Conservation (phyloP, 345 rosid species). For the Garcia nutans region DNA sequence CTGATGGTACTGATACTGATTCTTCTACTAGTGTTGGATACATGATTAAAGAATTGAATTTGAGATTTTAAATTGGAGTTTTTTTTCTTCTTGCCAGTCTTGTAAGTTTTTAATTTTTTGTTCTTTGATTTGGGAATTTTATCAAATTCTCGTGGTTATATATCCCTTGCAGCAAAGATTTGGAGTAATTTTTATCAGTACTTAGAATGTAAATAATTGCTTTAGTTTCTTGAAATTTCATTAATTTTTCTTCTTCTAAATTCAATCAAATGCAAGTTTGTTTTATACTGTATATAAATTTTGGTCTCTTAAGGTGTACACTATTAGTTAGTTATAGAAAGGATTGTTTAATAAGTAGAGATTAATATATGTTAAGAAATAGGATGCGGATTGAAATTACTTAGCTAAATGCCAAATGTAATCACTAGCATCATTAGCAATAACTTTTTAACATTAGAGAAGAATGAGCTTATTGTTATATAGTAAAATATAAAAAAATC, state of each 20-base stretch:
- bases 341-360: neutral
- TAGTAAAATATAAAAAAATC: no score
- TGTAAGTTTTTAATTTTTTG: neutral
- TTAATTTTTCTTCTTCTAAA: no score
- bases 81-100: slow-evolving; percentile 12
- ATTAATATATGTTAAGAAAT: no score
- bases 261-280: no score
- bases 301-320: neutral
- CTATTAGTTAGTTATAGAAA: neutral
- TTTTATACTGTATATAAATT: no score
- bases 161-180: no score
- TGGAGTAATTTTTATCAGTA: no score
- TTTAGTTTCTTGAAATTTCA: no score
- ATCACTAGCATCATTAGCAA: slow-evolving; percentile 20
- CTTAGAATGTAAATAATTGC: no score
- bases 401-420: slow-evolving; percentile 26
- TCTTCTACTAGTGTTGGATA: slow-evolving; percentile 1
- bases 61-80: slow-evolving; percentile 14
- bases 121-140: no score
- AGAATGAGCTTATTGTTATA: no score
- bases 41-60: slow-evolving; percentile 5
- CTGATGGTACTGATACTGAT: neutral
- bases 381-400: neutral
- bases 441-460: slow-evolving; percentile 8
- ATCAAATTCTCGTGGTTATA: no score